Conservation (phyloP, 2,329 filamentous ascomycete species). For the Hypoxylon sp. region DNA sequence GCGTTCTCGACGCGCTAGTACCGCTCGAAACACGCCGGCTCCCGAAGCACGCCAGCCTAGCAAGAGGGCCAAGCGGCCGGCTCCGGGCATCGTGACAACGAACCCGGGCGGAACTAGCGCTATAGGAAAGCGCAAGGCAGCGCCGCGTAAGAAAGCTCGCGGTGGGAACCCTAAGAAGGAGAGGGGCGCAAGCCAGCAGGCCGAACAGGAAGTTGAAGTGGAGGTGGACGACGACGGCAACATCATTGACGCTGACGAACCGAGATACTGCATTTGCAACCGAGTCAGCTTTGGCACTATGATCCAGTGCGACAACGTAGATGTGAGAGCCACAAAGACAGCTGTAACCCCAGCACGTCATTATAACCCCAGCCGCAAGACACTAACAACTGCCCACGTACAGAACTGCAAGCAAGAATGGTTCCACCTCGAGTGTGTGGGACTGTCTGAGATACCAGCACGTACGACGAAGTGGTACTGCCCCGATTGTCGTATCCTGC, state of each 20-base stretch:
- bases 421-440: slow-evolving; percentile 85
- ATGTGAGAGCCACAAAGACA: slow-evolving; percentile 61
- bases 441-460: slow-evolving; percentile 70
- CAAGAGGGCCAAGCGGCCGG: slow-evolving; percentile 73
- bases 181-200: slow-evolving; percentile 52
- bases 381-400: slow-evolving; percentile 39
- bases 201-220: slow-evolving; percentile 58
- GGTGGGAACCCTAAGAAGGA: slow-evolving; percentile 49
- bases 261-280: slow-evolving; percentile 79
- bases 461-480: slow-evolving; percentile 86
- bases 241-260: slow-evolving; percentile 76
- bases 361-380: slow-evolving; percentile 21
- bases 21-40: slow-evolving; percentile 64
- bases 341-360: slow-evolving; percentile 27
- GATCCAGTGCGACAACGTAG: slow-evolving; percentile 82
- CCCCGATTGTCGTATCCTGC: slow-evolving; percentile 72
- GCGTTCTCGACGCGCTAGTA: slow-evolving; percentile 63
- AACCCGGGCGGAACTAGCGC: slow-evolving; percentile 69
- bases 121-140: slow-evolving; percentile 74
- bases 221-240: slow-evolving; percentile 74
- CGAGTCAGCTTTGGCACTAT: slow-evolving; percentile 83
- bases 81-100: slow-evolving; percentile 74
- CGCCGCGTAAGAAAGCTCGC: slow-evolving; percentile 70
- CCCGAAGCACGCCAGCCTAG: slow-evolving; percentile 55
- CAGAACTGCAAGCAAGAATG: slow-evolving; percentile 80